These are phyloP conservation scores for Pseudodiploospora longispora DNA, from an alignment of 2,329 filamentous ascomycete genomes.

Conservation along the genomic window DNA sequence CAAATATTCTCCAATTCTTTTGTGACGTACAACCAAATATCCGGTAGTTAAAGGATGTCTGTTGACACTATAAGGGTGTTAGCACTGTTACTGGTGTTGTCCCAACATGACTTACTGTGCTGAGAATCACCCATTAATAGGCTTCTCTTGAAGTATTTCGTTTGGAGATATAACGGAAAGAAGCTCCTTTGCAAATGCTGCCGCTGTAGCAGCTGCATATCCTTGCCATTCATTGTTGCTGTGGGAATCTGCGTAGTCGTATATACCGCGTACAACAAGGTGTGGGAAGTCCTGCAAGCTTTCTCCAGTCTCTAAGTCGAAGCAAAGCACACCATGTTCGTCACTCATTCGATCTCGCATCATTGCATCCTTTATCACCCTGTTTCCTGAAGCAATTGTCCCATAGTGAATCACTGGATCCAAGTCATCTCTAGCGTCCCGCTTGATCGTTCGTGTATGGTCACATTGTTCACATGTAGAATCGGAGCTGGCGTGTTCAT, in stretches of 20 bases:
- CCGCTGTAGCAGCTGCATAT: constrained; percentile 20
- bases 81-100: too few species aligned
- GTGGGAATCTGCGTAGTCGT: constrained; percentile 27
- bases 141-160: too few species aligned
- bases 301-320: constrained; percentile 22
- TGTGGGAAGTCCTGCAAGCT: constrained; percentile 20
- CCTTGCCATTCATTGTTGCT: constrained; percentile 22
- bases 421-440: background rate
- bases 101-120: too few species aligned
- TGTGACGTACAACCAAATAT: too few species aligned
- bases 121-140: too few species aligned
- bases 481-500: background rate
- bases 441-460: background rate
- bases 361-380: constrained; percentile 12
- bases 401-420: constrained; percentile 14
- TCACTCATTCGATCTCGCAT: constrained; percentile 6
- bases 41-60: too few species aligned
- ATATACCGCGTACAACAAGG: constrained; percentile 26
- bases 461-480: background rate
- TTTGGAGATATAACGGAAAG: background rate
- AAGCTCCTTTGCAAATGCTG: constrained; percentile 20
- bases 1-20: too few species aligned
- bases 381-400: constrained; percentile 10
- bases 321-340: constrained; percentile 7
- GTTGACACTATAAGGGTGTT: too few species aligned